phyloP scores from a whole-genome alignment of 2,329 filamentous ascomycete genomes.

The Chaetomiaceae sp. region DNA sequence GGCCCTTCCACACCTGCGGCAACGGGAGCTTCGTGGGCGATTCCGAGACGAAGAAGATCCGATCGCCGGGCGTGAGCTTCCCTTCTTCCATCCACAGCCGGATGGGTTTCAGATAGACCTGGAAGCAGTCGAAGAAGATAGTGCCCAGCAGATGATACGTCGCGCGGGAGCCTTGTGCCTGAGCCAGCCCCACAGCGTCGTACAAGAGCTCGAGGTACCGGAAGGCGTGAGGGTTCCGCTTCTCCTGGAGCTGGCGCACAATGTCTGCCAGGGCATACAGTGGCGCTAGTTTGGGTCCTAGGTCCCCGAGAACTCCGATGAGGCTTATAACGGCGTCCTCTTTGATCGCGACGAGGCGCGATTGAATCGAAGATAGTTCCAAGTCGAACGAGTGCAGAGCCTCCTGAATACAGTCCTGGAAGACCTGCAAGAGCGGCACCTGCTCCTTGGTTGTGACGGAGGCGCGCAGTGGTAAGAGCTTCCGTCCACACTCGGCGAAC shows the following conservation, averaged over 20 bases:
- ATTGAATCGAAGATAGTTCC: constrained; percentile 56
- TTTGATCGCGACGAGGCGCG: constrained; percentile 51
- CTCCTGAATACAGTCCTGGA: constrained; percentile 58
- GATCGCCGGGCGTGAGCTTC: constrained; percentile 59
- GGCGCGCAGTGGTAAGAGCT: constrained; percentile 42
- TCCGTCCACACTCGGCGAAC: constrained; percentile 45
- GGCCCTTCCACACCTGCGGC: constrained; percentile 69
- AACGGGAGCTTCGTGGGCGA: constrained; percentile 52
- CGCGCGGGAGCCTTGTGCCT: constrained; percentile 60
- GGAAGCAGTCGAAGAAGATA: constrained; percentile 77
- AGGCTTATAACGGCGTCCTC: constrained; percentile 62
- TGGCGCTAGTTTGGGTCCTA: constrained; percentile 50
- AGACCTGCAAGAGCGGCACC: constrained; percentile 63
- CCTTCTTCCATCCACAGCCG: constrained; percentile 81
- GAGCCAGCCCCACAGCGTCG: constrained; percentile 62
- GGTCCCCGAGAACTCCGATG: constrained; percentile 54
- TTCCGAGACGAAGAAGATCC: constrained; percentile 71
- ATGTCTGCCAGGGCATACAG: constrained; percentile 59
- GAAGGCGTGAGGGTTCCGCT: constrained; percentile 53
- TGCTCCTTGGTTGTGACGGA: constrained; percentile 43
- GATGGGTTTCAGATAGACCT: constrained; percentile 76
- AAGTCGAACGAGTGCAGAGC: constrained; percentile 56
- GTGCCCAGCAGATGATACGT: constrained; percentile 60
- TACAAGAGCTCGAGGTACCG: constrained; percentile 76
- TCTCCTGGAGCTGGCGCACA: constrained; percentile 52